A percentile compares a stretch with the other conserved stretches of the same genome.
These are phyloP conservation scores for Kalmusia sp. DNA, from an alignment of 2,329 filamentous ascomycete species.

Conservation along the genomic window DNA sequence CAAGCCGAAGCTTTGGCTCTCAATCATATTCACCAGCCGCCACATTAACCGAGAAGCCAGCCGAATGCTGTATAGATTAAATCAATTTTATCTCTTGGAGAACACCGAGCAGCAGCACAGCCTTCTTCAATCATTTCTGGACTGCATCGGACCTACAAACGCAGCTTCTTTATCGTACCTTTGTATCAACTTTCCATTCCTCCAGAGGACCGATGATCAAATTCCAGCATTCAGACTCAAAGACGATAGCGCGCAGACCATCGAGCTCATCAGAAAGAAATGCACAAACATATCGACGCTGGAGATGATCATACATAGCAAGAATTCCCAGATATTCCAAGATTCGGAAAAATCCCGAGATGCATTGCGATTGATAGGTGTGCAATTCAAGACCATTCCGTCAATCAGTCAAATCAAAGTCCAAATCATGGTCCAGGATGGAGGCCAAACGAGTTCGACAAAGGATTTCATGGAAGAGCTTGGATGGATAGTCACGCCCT, in stretches of 20 bases:
- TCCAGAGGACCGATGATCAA: slow-evolving; percentile 10
- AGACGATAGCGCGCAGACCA: slow-evolving; percentile 13
- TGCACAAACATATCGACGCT: slow-evolving; percentile 20
- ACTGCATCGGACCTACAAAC: slow-evolving; percentile 17
- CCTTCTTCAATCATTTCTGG: slow-evolving; percentile 18
- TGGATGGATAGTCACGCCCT: slow-evolving; percentile 6
- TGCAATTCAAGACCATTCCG: slow-evolving; percentile 12
- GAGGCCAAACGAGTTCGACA: slow-evolving; percentile 3
- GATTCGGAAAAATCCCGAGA: slow-evolving; percentile 15
- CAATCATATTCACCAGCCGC: slow-evolving; percentile 12
- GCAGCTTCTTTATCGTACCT: slow-evolving; percentile 18
- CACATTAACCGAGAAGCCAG: slow-evolving; percentile 15
- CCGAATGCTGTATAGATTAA: slow-evolving; percentile 17
- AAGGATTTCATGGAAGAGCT: slow-evolving; percentile 10
- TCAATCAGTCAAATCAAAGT: slow-evolving; percentile 15
- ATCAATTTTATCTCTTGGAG: slow-evolving; percentile 20
- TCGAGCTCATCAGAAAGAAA: slow-evolving; percentile 15
- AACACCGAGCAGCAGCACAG: slow-evolving; percentile 16
- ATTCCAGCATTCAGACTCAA: slow-evolving; percentile 12
- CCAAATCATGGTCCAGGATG: slow-evolving; percentile 8
- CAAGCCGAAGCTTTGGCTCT: slow-evolving; percentile 12
- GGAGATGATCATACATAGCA: slow-evolving; percentile 19
- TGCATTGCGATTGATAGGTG: slow-evolving; percentile 12
- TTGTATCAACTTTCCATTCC: slow-evolving; percentile 20
- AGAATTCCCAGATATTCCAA: slow-evolving; percentile 17